Base-by-base conservation (phyloP, 1,284 basidiomycete genomes). In the Pyrrhoderma lamaoense region DNA sequence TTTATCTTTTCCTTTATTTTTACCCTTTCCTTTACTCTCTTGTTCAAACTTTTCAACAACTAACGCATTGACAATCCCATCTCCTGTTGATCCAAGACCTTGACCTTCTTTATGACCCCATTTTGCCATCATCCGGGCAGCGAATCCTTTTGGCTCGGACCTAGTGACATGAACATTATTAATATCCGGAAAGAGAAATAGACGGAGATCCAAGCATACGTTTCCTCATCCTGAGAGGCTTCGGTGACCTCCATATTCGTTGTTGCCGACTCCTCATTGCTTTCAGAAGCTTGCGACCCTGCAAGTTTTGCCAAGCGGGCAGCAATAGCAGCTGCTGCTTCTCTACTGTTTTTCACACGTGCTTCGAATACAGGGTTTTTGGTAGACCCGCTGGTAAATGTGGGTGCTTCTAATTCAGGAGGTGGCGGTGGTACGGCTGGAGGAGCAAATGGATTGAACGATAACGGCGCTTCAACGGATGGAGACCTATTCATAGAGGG, bases 61-160 rank as follows among this genome's bases (percentile, higher is more conserved):
- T 31, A 97, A 76, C 1, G 93, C 90, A 53, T 93, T 86, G 40
- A 92, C 79, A 50, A 96, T 94, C 3, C 93, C 93, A 9, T 78
- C 77, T 2, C 84, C 88, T 56, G 86, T 82, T 0, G 77, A 83
- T 44, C 93, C 93, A 1, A 96, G 76, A 9, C 91, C 93, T 67
- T 93, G 84, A 1, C 93, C 93, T 62, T 93, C 87, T 62, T 89
- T 88, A 67, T 96, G 92, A 0, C 93, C 93, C 88, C 89, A 95
- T 69, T 92, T 94, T 3, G 88, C 85, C 90, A 93, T 92, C 54
- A 89, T 64, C 22, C 85, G 80, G 11, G 82, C 80, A 16, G 87
- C 89, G 60, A 92, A 91, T 7, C 76, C 77, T 49, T 80, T 79
- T 0, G 81, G 77, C 56, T 86, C 79, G 42, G 77, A 70, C 57